phyloP scores from a whole-genome alignment of 306 rosid genomes.

The Neltuma alba region DNA sequence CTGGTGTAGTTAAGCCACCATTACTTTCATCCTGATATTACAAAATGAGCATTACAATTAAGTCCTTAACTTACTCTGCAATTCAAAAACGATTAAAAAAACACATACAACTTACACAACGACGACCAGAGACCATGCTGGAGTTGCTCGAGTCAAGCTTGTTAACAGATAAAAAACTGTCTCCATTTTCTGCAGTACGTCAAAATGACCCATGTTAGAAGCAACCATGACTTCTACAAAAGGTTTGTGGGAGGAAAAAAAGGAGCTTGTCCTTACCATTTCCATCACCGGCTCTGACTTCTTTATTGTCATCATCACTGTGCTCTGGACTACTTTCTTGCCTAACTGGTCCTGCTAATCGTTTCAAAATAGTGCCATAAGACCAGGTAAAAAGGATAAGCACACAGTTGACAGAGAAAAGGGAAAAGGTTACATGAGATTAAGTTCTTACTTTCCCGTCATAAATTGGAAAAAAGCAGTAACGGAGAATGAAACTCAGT shows the following conservation, averaged over 20 bases:
- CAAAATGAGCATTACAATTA: constrained; percentile 49
- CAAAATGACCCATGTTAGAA: constrained; percentile 40
- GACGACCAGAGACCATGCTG: constrained; percentile 62
- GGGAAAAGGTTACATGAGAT: not conserved
- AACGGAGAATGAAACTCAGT: not conserved
- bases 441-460: not conserved
- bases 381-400: not conserved
- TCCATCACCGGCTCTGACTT: constrained; percentile 34
- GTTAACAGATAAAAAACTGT: constrained; percentile 30
- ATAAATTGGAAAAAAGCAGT: not conserved
- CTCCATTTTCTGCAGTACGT: constrained; percentile 55
- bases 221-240: constrained; percentile 31
- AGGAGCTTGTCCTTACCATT: constrained; percentile 44
- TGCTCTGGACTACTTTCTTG: constrained; percentile 47
- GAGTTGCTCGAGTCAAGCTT: constrained; percentile 44
- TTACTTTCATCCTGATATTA: constrained; percentile 60
- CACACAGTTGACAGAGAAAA: not conserved
- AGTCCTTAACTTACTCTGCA: constrained; percentile 50
- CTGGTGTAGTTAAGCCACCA: constrained; percentile 43
- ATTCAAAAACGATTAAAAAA: constrained; percentile 54
- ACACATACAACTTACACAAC: constrained; percentile 99
- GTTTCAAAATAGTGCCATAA: constrained; percentile 30
- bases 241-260: constrained; percentile 33
- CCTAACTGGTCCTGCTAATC: constrained; percentile 42
- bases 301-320: constrained; percentile 42